Base-by-base conservation (phyloP, 2,329 filamentous ascomycete species). In the Aspergillus tubingensis region DNA sequence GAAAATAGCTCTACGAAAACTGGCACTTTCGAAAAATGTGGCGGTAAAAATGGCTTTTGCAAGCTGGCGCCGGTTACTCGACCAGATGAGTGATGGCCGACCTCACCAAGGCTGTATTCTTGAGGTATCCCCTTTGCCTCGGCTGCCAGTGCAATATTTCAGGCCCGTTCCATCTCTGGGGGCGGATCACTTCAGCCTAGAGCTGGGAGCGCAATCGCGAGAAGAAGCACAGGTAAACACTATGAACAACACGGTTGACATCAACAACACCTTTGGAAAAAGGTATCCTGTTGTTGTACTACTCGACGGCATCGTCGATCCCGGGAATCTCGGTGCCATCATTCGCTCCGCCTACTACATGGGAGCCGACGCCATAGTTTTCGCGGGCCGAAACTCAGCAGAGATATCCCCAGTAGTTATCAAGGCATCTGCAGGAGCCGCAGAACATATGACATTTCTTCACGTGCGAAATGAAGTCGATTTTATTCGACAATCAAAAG, bases 101-200 rank as follows among this genome's bases (percentile, higher is more conserved):
- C 92, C 94, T 36, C 94, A 99, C 77, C 97, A 98, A 71, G 93
- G 94, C 50, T 88, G 89, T 67, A 82, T 98, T 15, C 84, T 99
- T 3, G 95, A 99, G 77, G 87, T 90, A 13, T 96, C 92, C 0
- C 91, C 91, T 1, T 77, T 98, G 1, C 92, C 92, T 0, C 86
- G 88, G 65, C 79, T 86, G 2, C 91, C 90, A 0, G 79, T 94
- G 47, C 82, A 79, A 30, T 79, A 82, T 15, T 79, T 96, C 3
- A 82, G 83, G 0, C 62, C 75, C 2, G 72, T 86, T 4, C 74
- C 82, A 2, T 77, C 80, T 27, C 70, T 80, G 68, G 55, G 78
- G 72, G 64, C 73, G 5, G 71, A 80, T 0, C 81, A 83, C 51
- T 91, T 91, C 68, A 73, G 81, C 5, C 77, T 93, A 23, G 76